Evolutionary conservation across 306 rosid species (phyloP), one percentile per base, ranked within the genome.

Genomic region (Bauhinia variegata): DNA sequence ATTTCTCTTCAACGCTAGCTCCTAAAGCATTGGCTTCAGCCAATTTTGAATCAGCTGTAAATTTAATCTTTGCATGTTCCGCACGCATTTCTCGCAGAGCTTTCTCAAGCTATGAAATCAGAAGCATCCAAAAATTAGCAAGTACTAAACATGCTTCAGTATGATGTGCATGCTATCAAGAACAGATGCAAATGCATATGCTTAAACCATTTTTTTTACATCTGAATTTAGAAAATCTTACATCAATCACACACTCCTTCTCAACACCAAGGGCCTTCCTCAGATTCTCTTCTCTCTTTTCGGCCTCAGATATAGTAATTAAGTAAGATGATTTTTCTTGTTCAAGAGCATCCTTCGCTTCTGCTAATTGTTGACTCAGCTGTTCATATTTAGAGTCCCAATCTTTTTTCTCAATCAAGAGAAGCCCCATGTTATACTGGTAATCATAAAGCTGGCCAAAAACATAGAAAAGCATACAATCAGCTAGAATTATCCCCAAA

Each of bases 391-490:
- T 93, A 10, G 86, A 72, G 65, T 60, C 82, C 96, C 99, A 88
- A 62, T 93, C 99, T 60, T 89, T 93, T 76, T 93, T 93, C 87
- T 93, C 99, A 65, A 93, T 93, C 86, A 89, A 77, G 54, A 93
- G 99, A 73, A 89, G 89, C 60, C 99, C 99, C 99, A 93, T 93
- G 71, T 90, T 89, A 78, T 74, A 93, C 39, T 93, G 99, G 76
- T 89, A 93, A 54, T 93, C 97, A 53, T 83, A 90, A 77, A 93
- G 99, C 99, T 89, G 91, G 53, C 23, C 70, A 69, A 12, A 60
- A 70, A 37, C 44, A 61, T 6, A 44, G 39, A 50, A 70, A n/a
- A n/a, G 68, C 28, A 73, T 53, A 6, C 42, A 66, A 63, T 31
- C 18, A 31, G 44, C 19, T 15, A 50, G 28, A 49, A 10, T 6